Conservation (phyloP, 1,284 basidiomycete species). For the Moesziomyces antarcticus region DNA sequence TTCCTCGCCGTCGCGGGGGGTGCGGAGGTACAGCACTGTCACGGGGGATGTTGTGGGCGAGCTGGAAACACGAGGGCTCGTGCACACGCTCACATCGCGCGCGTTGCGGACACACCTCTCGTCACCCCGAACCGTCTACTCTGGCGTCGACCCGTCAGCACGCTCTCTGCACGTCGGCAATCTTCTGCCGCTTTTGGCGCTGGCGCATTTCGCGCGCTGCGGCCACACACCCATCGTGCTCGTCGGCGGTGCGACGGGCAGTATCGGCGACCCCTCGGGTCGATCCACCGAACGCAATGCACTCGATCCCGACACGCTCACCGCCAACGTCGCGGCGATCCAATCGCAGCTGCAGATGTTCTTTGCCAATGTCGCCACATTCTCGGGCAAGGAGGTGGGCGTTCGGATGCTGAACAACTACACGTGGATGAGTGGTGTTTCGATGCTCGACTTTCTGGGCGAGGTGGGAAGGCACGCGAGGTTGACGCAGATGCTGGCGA, state of each 20-base stretch:
- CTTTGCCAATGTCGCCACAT: slow-evolving; percentile 76
- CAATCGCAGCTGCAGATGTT: slow-evolving; percentile 77
- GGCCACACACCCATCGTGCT: slow-evolving; percentile 74
- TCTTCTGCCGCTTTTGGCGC: slow-evolving; percentile 84
- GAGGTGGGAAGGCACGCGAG: slow-evolving; percentile 83
- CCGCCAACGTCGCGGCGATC: slow-evolving; percentile 78
- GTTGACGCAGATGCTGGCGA: slow-evolving; percentile 87
- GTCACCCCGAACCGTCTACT: slow-evolving; percentile 75
- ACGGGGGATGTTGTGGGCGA: slow-evolving; percentile 25
- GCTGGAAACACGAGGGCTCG: slow-evolving; percentile 39
- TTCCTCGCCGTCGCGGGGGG: too few species aligned
- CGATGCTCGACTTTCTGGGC: slow-evolving; percentile 85
- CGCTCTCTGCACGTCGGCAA: slow-evolving; percentile 91
- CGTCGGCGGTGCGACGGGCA: slow-evolving; percentile 91
- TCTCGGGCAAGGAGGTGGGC: slow-evolving; percentile 57
- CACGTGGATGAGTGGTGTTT: slow-evolving; percentile 80
- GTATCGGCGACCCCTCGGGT: slow-evolving; percentile 96
- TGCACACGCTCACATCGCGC: slow-evolving; percentile 50
- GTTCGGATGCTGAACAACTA: slow-evolving; percentile 77
- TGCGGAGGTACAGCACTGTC: neutral
- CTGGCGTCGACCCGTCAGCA: slow-evolving; percentile 93
- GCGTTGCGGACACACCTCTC: slow-evolving; percentile 29
- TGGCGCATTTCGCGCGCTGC: slow-evolving; percentile 85
- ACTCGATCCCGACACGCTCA: slow-evolving; percentile 74
- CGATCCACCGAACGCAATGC: slow-evolving; percentile 83